Evolutionary conservation across 2,329 filamentous ascomycete genomes (phyloP).

Genomic region (Arthrobotrys conoides): DNA sequence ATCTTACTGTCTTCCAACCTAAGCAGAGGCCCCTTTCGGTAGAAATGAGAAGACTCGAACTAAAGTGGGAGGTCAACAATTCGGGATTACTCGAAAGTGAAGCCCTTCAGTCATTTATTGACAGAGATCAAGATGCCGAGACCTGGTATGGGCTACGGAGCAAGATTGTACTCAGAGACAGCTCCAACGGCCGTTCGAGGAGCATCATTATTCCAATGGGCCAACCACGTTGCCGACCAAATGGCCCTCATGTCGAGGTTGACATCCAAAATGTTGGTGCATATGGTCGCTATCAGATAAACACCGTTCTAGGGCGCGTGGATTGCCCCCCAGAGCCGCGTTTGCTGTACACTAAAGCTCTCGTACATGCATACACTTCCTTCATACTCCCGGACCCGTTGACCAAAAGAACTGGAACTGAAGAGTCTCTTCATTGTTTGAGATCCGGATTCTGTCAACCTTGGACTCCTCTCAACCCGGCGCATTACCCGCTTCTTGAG

Average conservation of each 20-base stretch:
- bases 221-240: slow-evolving; percentile 62
- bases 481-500: slow-evolving; percentile 60
- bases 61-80: slow-evolving; percentile 72
- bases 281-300: slow-evolving; percentile 72
- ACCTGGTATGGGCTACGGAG: slow-evolving; percentile 74
- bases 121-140: slow-evolving; percentile 73
- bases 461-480: slow-evolving; percentile 67
- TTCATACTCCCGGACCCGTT: slow-evolving; percentile 73
- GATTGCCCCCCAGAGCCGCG: slow-evolving; percentile 73
- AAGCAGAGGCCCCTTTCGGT: slow-evolving; percentile 66
- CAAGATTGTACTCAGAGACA: slow-evolving; percentile 73
- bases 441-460: slow-evolving; percentile 71
- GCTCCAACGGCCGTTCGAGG: slow-evolving; percentile 67
- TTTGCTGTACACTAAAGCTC: slow-evolving; percentile 73
- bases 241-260: slow-evolving; percentile 69
- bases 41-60: slow-evolving; percentile 71
- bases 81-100: slow-evolving; percentile 68
- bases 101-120: slow-evolving; percentile 72
- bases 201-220: slow-evolving; percentile 74
- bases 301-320: slow-evolving; percentile 72
- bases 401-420: slow-evolving; percentile 74
- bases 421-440: slow-evolving; percentile 73
- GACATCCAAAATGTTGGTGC: slow-evolving; percentile 65
- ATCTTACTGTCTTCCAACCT: slow-evolving; percentile 71
- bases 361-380: slow-evolving; percentile 75